Base-by-base conservation (phyloP, 805 yeast genomes). In the Brettanomyces naardenensis region DNA sequence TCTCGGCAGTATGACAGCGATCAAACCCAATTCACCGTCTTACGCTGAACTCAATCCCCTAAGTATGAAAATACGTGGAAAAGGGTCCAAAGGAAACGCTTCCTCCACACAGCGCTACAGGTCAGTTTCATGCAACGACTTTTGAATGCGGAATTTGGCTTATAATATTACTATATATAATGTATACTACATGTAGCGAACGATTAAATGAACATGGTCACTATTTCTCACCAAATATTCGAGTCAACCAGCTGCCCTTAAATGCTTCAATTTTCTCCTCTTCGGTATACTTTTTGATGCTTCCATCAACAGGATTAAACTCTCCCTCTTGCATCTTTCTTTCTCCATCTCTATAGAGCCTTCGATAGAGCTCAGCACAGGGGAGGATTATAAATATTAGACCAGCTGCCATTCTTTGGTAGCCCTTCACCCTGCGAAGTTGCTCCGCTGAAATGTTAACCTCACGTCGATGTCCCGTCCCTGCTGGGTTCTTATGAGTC, bases 241-340 rank as follows among this genome's bases (percentile, higher is more conserved):
- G 48, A 1, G 71, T 65, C 17, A 64, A 30, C 66, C 67, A 61
- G 20, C 66, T 54, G 22, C 59, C 47, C 26, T 50, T 45, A 41
- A 69, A 71, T 7, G 54, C 49, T 36, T 58, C 56, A 13, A 47
- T 40, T 38, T 54, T 62, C 44, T 71, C 78, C 31, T 62, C 64
- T 13, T 64, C 68, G 10, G 58, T 49, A 49, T 68, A 71, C 34
- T 64, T 49, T n/a, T 69, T 51, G 4, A 69, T 51, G 1, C 68
- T 58, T 0, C 75, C 75, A 36, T 69, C 74, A 1, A 54, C 54
- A 1, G 68, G 64, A 34, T 56, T 49, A 41, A 58, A 56, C 31
- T 65, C 72, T 9, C 78, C 78, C 30, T 62, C 52, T 45, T 71
- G 77, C 3, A 59, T 56, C 23, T 61, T 59, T 42, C 71, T 55